Conservation (phyloP, 78 protist species). For the Anaeramoeba ignava region DNA sequence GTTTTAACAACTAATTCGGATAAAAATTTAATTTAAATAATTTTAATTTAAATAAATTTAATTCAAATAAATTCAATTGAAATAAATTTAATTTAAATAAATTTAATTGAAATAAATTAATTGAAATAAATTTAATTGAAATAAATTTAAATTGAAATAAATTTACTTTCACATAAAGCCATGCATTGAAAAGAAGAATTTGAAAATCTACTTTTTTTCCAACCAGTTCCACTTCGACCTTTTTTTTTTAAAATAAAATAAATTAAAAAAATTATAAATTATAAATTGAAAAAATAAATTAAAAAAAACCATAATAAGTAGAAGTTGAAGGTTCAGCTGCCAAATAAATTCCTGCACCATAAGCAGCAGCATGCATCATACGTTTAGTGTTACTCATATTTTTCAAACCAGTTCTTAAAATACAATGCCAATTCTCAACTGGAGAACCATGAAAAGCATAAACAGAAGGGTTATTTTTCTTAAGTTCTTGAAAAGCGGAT, state of each 20-base stretch:
- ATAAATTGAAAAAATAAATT: too few species aligned
- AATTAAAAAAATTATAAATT: too few species aligned
- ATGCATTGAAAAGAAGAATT: neutral
- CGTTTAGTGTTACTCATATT: neutral
- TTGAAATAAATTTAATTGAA: too few species aligned
- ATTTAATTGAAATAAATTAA: too few species aligned
- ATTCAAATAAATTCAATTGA: too few species aligned
- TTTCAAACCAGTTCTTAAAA: neutral
- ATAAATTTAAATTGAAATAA: too few species aligned
- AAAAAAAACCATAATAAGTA: neutral
- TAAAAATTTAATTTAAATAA: too few species aligned
- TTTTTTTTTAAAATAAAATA: too few species aligned
- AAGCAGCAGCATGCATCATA: neutral
- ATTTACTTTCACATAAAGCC: neutral
- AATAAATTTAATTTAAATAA: too few species aligned
- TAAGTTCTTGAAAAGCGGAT: neutral
- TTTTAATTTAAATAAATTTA: too few species aligned
- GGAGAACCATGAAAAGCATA: neutral
- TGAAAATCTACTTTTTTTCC: neutral
- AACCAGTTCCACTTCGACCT: neutral
- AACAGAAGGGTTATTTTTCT: neutral
- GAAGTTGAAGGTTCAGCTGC: neutral
- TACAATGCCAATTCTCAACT: neutral
- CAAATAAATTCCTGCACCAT: neutral
- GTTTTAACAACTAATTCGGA: too few species aligned